These are phyloP conservation scores for Aspergillus conjunctus DNA, from an alignment of 495 filamentous ascomycete species.

Conservation along the genomic window DNA sequence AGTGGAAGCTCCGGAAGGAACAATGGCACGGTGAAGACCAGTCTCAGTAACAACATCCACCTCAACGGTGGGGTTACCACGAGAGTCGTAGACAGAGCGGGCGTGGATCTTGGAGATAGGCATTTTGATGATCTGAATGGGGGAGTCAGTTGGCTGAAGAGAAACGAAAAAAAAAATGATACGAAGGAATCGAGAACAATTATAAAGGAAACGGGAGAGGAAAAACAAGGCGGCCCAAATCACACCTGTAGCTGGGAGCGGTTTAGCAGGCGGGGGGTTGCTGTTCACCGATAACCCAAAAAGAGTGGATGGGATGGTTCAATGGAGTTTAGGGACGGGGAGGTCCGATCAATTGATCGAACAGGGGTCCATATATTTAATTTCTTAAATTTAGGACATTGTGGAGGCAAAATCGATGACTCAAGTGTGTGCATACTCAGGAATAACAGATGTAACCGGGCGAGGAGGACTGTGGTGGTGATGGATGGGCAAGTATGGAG, in stretches of 20 bases:
- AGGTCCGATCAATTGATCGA: constrained; percentile 27
- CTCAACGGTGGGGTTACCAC: constrained; percentile 94
- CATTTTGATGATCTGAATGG: constrained; percentile 62
- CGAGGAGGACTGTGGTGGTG: constrained; percentile 25
- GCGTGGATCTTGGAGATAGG: constrained; percentile 98
- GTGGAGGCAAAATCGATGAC: background rate
- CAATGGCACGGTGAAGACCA: constrained; percentile 97
- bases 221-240: constrained; percentile 25
- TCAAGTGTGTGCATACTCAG: constrained; percentile 7
- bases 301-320: constrained; percentile 33
- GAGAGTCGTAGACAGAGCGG: constrained; percentile 98
- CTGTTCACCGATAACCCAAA: constrained; percentile 54
- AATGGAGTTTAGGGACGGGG: constrained; percentile 21
- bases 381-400: background rate
- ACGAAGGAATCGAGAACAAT: constrained; percentile 24
- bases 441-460: constrained; percentile 6
- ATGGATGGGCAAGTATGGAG: constrained; percentile 6
- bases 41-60: constrained; percentile 96
- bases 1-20: constrained; percentile 96
- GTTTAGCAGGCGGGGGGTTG: constrained; percentile 41
- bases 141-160: constrained; percentile 24
- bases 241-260: constrained; percentile 33
- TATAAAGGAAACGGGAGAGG: constrained; percentile 20
- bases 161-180: constrained; percentile 21
- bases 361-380: constrained; percentile 16